A percentile compares a stretch with the other conserved stretches of the same genome.
These are phyloP conservation scores for Leccinum pachyderme DNA, from an alignment of 1,284 basidiomycete genomes.

Conservation along the genomic window DNA sequence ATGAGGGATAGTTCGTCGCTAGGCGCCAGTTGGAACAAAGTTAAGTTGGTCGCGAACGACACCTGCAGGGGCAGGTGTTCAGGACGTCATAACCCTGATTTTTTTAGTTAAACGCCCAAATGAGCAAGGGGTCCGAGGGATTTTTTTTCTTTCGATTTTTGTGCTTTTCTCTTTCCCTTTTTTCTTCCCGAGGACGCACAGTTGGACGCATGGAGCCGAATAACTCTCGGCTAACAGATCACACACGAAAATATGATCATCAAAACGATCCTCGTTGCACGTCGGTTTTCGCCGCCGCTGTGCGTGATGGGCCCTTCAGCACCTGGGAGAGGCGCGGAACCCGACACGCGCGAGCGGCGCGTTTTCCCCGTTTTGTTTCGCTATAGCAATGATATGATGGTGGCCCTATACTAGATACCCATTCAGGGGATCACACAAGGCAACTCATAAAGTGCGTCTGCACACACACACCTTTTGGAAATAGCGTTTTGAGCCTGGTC, in stretches of 20 bases:
- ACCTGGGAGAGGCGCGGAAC: conserved; percentile 9
- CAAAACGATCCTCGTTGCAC: conserved; percentile 1
- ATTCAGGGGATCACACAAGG: conserved; percentile 4
- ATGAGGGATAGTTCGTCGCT: conserved; percentile 1
- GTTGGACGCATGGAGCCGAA: conserved; percentile 7
- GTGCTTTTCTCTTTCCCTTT: neutral
- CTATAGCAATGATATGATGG: conserved; percentile 8
- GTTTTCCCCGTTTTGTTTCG: conserved; percentile 6
- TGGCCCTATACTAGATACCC: conserved; percentile 5
- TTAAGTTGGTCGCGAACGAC: conserved; percentile 22
- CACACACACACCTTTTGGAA: conserved; percentile 17
- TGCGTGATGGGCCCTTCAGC: conserved; percentile 6
- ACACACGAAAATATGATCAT: conserved; percentile 5
- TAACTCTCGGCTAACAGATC: conserved; percentile 13
- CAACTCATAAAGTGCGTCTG: conserved; percentile 4
- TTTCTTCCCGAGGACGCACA: neutral
- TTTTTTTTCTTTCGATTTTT: neutral
- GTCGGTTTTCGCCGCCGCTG: conserved; percentile 10
- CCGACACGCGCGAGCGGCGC: conserved; percentile 14
- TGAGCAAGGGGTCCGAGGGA: conserved; percentile 11
- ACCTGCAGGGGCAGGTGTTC: conserved; percentile 3
- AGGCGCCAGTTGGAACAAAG: conserved; percentile 19
- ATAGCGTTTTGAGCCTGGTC: conserved; percentile 5
- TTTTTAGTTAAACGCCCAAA: conserved; percentile 16
- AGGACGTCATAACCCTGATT: conserved; percentile 33